Evolutionary conservation across 1,139 yeast genomes (phyloP), one percentile per base, ranked within the genome.

Genomic region (Taphrina betulina): DNA sequence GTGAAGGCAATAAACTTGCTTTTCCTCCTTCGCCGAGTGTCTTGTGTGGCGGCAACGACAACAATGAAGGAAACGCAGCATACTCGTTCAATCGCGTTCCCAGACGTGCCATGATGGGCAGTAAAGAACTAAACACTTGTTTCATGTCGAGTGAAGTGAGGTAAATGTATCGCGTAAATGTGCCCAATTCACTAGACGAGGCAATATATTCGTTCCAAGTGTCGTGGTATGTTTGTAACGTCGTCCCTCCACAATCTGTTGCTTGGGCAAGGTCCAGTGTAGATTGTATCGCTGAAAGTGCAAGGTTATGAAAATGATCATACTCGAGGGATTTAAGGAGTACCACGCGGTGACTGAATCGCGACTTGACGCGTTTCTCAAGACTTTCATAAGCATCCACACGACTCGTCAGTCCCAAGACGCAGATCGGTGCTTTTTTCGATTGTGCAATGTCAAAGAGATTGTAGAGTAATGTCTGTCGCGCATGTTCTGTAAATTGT

Each of bases 311-410:
- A 60, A 65, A 72, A 64, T 62, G 67, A 43, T 52, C 64, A 69
- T 71, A 74, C 55, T 57, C 70, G 58, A 45, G 61, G 46, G 48
- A 83, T 40, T 78, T 77, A 42, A 88, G 73, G 33, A 79, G 75
- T 31, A 87, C 76, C 1, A 85, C 72, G 53, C 95, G 72, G 66
- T 90, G 96, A 31, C 95, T 83, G 68, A 90, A 92, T 60, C 99
- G 74, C 58, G 95, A 84, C 63, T 89, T 78, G 0, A 94, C 97
- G 63, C 99, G 77, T 66, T 90, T 92, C 67, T 94, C 99, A 56
- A 92, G 73, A 62, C 81, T 75, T 64, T 92, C 97, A 0, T 88
- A 77, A 5, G 86, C 86, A 36, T 61, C 63, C n/a, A 87, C 74
- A 57, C 83, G 82, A 1, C 92, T 77, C 0, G 95, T 83, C 4